Base-by-base conservation (phyloP, 2,329 filamentous ascomycete species). In the Celoporthe dispersa region DNA sequence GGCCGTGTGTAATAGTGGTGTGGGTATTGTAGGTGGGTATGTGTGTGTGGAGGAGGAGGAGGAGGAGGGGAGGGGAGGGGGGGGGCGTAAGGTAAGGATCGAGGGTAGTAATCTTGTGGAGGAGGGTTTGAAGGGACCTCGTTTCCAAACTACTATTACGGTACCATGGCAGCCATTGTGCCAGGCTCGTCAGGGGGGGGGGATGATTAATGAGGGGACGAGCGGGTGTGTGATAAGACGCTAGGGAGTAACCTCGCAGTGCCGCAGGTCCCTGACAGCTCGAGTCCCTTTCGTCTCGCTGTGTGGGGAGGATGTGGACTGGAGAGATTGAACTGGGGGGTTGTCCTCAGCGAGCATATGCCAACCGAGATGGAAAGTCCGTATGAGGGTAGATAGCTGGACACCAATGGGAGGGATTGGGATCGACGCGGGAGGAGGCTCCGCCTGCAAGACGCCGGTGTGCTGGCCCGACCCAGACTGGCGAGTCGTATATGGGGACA, bases 171-270 rank as follows among this genome's bases (percentile, higher is more conserved):
- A 8, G 11, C 51, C 25, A 55, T 55, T 19, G 28, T 31, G 33
- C 57, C 57, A 60, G 33, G 31, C 57, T 60, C 57, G 57, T 60
- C 57, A 35, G 37, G 64, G 53, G 66, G 66, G 19, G 19, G 2
- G 4, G 35, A 37, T 5, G 9, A 37, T 44, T n/a, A 22, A 48
- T 6, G 44, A 39, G 12, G 44, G 16, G 44, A 48, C 44, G 7
- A n/a, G 19, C 6, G 22, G n/a, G 69, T 59, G 66, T 53, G 69
- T 66, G 31, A 51, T 67, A 25, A 61, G 41, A 61, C 69, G 66
- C 69, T 68, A 70, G 66, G 44, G 66, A 68, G 35, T 62, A 68
- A 66, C 61, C 35, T 66, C 61, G 66, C 66, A 66, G 69, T 68
- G 61, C 66, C 62, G 57, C 57, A 48, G 3, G 53, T 57, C 53